These are phyloP conservation scores for Spathaspora passalidarum DNA, from an alignment of 805 yeast species.

Conservation along the genomic window DNA sequence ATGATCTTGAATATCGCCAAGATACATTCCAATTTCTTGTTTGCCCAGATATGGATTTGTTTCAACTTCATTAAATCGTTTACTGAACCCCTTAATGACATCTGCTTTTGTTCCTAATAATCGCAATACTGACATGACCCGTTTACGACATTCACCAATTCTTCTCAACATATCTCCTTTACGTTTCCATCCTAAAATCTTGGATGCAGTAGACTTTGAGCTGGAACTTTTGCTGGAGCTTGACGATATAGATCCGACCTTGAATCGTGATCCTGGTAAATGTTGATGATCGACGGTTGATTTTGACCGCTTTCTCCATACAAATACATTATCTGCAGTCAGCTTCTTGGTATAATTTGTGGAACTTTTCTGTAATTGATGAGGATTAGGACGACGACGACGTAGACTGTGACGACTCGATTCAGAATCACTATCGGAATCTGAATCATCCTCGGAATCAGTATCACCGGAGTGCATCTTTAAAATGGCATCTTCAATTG, in stretches of 20 bases:
- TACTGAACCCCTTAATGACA: conserved; percentile 94
- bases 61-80: conserved; percentile 74
- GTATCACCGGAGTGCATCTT: conserved; percentile 74
- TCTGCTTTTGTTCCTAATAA: conserved; percentile 91
- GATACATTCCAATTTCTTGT: conserved; percentile 83
- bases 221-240: conserved; percentile 7
- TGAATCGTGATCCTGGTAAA: conserved; percentile 9
- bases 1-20: conserved; percentile 98
- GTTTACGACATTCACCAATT: conserved; percentile 91
- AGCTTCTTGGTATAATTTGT: neutral
- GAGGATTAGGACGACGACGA: conserved; percentile 13
- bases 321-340: conserved; percentile 22
- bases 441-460: conserved; percentile 42
- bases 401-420: conserved; percentile 20
- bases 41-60: conserved; percentile 60
- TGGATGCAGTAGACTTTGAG: conserved; percentile 48
- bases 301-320: conserved; percentile 33
- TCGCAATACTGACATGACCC: conserved; percentile 87
- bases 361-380: neutral
- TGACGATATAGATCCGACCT: conserved; percentile 3
- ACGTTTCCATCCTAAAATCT: conserved; percentile 64
- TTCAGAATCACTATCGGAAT: conserved; percentile 23
- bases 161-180: conserved; percentile 94
- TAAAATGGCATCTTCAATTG: conserved; percentile 90
- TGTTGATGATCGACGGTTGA: conserved; percentile 33